Conservation (phyloP, 306 rosid species). For the Medicago ruthenica region DNA sequence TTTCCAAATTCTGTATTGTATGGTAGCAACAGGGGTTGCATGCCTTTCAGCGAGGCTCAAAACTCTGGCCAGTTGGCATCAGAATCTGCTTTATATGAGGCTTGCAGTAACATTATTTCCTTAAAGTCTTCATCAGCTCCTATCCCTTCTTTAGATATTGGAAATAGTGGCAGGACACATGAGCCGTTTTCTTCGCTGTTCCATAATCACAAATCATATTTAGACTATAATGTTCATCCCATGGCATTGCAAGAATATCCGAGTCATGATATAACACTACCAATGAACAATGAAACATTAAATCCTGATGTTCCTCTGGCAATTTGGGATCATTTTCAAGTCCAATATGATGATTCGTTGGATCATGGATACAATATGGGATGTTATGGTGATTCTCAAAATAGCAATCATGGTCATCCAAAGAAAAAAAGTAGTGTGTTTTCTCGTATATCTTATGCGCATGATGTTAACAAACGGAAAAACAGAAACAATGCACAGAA, state of each 20-base stretch:
- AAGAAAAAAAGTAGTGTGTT: constrained; percentile 52
- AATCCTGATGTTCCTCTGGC: constrained; percentile 29
- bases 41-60: constrained; percentile 31
- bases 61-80: constrained; percentile 43
- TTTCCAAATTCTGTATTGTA: constrained; percentile 35
- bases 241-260: constrained; percentile 42
- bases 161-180: constrained; percentile 37
- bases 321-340: constrained; percentile 31
- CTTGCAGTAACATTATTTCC: constrained; percentile 22
- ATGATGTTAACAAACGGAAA: constrained; percentile 37
- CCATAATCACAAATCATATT: constrained; percentile 35
- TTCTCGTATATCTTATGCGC: constrained; percentile 53
- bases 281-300: constrained; percentile 28
- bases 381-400: constrained; percentile 40
- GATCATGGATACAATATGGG: constrained; percentile 44
- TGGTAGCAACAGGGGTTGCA: constrained; percentile 25
- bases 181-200: constrained; percentile 39
- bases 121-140: constrained; percentile 36
- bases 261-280: constrained; percentile 43
- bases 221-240: constrained; percentile 34
- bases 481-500: constrained; percentile 2
- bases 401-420: constrained; percentile 29
- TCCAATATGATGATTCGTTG: constrained; percentile 32
- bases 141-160: constrained; percentile 40
- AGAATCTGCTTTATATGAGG: constrained; percentile 37